phyloP scores from a whole-genome alignment of 768 basidiomycete species.

The Serendipita sp. region DNA sequence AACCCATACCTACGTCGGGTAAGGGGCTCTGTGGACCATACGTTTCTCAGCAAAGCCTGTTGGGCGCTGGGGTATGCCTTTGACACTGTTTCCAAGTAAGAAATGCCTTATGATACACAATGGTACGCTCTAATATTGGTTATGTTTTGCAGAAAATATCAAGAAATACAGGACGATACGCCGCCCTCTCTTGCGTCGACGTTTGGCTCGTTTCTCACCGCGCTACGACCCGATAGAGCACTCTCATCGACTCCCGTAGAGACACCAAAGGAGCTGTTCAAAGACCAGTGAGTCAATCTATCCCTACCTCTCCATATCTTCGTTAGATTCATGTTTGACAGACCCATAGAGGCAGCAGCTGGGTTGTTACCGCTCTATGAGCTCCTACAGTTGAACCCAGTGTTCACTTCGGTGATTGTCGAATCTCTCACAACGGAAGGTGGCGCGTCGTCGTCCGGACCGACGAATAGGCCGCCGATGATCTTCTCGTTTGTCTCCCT shows the following conservation, averaged over 20 bases:
- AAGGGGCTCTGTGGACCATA: constrained; percentile 29
- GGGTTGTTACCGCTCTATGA: constrained; percentile 47
- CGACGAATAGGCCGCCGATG: constrained; percentile 21
- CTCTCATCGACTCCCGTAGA: constrained; percentile 31
- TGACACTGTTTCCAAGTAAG: constrained; percentile 36
- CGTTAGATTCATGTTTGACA: constrained; percentile 15
- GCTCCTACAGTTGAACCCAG: constrained; percentile 34
- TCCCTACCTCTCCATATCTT: not conserved
- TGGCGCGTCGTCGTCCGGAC: constrained; percentile 7
- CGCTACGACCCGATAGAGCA: constrained; percentile 39
- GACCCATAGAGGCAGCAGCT: constrained; percentile 46
- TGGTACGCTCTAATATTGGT: not conserved
- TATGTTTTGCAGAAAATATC: constrained; percentile 32
- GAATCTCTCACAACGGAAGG: constrained; percentile 17
- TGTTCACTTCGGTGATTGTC: constrained; percentile 34
- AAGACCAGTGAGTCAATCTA: constrained; percentile 29
- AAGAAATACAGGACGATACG: constrained; percentile 36
- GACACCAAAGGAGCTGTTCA: constrained; percentile 38
- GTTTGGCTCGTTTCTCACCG: constrained; percentile 35
- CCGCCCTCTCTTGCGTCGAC: constrained; percentile 34
- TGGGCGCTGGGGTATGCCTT: constrained; percentile 41
- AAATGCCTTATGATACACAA: not conserved
- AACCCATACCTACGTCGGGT: constrained; percentile 49
- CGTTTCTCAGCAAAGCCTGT: constrained; percentile 40
- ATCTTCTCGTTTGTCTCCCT: constrained; percentile 37